A percentile compares a stretch with the other conserved stretches of the same genome.
These are phyloP conservation scores for Leccinellum luteum DNA, from an alignment of 768 basidiomycete species.

Conservation along the genomic window DNA sequence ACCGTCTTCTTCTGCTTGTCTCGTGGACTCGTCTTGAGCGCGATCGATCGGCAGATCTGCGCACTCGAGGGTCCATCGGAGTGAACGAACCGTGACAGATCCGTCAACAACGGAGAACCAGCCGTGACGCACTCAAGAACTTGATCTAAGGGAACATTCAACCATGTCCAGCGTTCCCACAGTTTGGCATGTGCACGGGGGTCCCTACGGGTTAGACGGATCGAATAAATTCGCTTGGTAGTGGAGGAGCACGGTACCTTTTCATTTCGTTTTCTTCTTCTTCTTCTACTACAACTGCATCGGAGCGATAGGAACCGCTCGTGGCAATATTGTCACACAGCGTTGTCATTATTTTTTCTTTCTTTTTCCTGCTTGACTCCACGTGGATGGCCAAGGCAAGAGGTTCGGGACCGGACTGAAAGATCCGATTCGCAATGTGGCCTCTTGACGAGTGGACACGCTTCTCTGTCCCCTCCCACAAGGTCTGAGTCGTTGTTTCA, in stretches of 20 bases:
- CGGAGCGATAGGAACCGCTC: background rate
- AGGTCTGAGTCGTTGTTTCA: background rate
- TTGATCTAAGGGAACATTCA: background rate
- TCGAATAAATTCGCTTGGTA: background rate
- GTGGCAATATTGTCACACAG: background rate
- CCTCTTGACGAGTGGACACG: background rate
- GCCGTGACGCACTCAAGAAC: background rate
- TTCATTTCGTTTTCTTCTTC: background rate
- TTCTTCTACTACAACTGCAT: background rate
- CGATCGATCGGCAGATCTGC: background rate
- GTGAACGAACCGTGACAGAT: background rate
- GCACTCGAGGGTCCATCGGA: background rate
- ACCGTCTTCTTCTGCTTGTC: background rate
- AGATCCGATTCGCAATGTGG: background rate
- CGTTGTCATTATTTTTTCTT: background rate
- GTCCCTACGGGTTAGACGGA: background rate
- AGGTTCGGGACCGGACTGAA: background rate
- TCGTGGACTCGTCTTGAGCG: background rate
- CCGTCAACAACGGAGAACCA: background rate
- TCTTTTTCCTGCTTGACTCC: background rate
- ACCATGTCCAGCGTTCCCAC: background rate
- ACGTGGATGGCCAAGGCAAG: background rate
- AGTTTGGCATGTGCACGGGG: background rate
- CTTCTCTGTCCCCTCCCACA: background rate
- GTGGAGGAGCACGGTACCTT: background rate